Evolutionary conservation across 805 yeast species (phyloP).

Genomic region (Candida multigemmis): DNA sequence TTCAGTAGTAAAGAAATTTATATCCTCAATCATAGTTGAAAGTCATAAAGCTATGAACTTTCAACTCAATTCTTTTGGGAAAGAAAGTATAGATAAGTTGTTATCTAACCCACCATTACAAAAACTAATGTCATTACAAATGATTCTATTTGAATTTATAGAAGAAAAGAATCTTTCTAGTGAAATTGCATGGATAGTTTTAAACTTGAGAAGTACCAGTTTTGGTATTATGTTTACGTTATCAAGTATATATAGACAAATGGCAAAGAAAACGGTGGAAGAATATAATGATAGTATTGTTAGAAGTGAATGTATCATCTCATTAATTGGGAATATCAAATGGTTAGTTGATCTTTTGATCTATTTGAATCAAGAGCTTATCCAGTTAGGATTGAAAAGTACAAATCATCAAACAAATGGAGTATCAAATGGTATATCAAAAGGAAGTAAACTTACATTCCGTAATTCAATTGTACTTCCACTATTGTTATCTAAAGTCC

Average conservation of each 20-base stretch:
- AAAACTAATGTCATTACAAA: conserved; percentile 59
- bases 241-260: conserved; percentile 56
- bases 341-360: conserved; percentile 82
- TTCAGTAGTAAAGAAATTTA: conserved; percentile 14
- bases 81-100: conserved; percentile 69
- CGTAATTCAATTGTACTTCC: conserved; percentile 43
- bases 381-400: conserved; percentile 31
- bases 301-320: conserved; percentile 54
- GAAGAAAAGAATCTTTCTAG: conserved; percentile 21
- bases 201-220: conserved; percentile 63
- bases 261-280: conserved; percentile 48
- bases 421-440: too few relatives aligned
- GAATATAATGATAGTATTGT: conserved; percentile 43
- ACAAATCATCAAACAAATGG: conserved; percentile 7
- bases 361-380: conserved; percentile 62
- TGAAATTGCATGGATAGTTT: conserved; percentile 52
- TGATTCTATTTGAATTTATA: conserved; percentile 45
- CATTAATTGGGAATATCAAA: conserved; percentile 65
- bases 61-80: conserved; percentile 51
- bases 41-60: conserved; percentile 70
- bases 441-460: conserved; percentile 13
- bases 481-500: conserved; percentile 57
- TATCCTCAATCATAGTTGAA: conserved; percentile 46
- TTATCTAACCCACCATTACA: conserved; percentile 74
- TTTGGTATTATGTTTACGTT: conserved; percentile 60